These are phyloP conservation scores for Podila verticillata DNA, from an alignment of 192 early-diverging fungal genomes.

Conservation along the genomic window DNA sequence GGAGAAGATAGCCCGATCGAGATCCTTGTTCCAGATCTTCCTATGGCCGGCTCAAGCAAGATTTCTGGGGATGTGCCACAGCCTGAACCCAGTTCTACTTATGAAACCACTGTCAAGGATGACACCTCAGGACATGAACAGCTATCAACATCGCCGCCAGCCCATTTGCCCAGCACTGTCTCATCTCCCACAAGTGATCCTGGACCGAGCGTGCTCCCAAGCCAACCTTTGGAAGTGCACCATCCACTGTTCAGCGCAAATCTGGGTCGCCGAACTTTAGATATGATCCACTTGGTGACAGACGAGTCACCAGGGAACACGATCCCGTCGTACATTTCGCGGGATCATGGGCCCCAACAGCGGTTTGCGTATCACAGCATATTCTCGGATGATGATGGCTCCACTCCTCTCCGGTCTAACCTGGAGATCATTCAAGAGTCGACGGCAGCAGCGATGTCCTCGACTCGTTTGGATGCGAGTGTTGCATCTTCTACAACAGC, in stretches of 20 bases:
- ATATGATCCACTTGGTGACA: slow-evolving; percentile 24
- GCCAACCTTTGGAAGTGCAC: background rate
- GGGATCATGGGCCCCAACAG: background rate
- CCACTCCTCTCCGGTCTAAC: background rate
- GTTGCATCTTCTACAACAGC: no score
- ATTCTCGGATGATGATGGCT: background rate
- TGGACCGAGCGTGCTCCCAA: no score
- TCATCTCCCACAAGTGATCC: no score
- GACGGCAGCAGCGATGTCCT: background rate
- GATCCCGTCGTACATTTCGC: background rate
- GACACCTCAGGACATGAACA: no score
- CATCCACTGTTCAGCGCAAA: slow-evolving; percentile 27
- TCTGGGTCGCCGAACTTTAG: slow-evolving; percentile 18
- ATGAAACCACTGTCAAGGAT: no score
- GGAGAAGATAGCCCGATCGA: background rate
- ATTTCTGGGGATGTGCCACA: no score
- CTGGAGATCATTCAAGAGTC: background rate
- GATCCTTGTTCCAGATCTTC: background rate
- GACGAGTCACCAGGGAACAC: slow-evolving; percentile 26
- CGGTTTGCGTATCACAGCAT: background rate
- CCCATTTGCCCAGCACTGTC: no score
- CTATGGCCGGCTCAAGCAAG: background rate
- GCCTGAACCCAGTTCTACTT: no score
- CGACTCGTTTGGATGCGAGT: no score
- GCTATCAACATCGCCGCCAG: no score